Evolutionary conservation across 371 early-diverging fungal genomes (phyloP).

Genomic region (Thermomucor indicae-seudaticae): DNA sequence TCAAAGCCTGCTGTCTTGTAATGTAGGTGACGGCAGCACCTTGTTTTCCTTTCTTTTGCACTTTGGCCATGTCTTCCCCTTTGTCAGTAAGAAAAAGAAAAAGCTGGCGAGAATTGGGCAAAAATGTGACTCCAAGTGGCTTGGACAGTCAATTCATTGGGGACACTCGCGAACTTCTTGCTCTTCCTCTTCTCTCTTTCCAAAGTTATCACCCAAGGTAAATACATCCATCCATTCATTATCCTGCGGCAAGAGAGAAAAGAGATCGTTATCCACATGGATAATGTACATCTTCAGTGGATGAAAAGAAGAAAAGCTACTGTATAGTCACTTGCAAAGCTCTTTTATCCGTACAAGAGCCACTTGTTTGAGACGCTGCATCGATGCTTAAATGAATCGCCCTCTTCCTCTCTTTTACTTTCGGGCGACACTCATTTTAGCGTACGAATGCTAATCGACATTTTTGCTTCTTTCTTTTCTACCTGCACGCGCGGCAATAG

Average conservation of each 20-base stretch:
- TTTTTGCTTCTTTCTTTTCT: slow-evolving; percentile 3
- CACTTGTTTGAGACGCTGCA: slow-evolving; percentile 3
- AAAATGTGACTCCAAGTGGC: no score
- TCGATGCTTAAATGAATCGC: slow-evolving; percentile 4
- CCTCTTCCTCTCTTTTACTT: neutral
- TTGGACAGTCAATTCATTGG: neutral
- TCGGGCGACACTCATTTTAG: slow-evolving; percentile 13
- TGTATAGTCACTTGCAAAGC: slow-evolving; percentile 8
- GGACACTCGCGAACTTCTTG: no score
- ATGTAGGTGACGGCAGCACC: slow-evolving; percentile 92
- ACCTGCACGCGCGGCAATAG: neutral
- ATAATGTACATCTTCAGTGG: no score
- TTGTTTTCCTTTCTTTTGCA: slow-evolving; percentile 84
- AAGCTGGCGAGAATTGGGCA: no score
- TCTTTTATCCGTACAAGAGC: neutral
- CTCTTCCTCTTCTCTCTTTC: no score
- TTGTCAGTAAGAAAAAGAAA: neutral
- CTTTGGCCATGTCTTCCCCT: slow-evolving; percentile 58
- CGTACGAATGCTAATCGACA: slow-evolving; percentile 6
- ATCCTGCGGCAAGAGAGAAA: no score
- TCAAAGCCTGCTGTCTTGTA: slow-evolving; percentile 86
- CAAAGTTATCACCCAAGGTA: no score
- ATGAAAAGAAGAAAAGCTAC: no score
- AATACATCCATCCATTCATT: no score
- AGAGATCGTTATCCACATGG: no score